Evolutionary conservation across 441 rosid species (phyloP).

Genomic region (Populus tomentosa): DNA sequence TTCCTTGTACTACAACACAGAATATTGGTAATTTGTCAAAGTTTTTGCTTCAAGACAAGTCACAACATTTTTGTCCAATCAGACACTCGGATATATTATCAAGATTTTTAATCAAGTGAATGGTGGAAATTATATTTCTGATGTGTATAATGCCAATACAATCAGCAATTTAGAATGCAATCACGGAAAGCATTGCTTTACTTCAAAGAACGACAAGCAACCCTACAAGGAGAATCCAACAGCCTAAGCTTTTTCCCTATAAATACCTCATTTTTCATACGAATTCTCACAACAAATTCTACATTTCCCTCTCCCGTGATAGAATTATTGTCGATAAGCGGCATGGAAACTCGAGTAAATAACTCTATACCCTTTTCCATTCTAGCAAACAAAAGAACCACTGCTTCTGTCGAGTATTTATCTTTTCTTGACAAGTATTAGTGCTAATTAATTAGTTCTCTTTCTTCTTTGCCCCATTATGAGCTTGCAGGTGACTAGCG

Average conservation of each 20-base stretch:
- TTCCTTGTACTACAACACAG: not conserved
- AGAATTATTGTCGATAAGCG: conserved; percentile 13
- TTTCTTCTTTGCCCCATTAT: not conserved
- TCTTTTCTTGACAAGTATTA: not conserved
- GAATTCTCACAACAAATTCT: conserved; percentile 9
- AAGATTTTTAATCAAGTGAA: too few species aligned
- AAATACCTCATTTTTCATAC: conserved; percentile 13
- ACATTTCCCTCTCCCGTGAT: conserved; percentile 1
- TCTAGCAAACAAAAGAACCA: not conserved
- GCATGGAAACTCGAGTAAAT: conserved; percentile 22
- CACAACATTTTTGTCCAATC: not conserved
- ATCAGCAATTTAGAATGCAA: not conserved
- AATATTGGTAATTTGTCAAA: not conserved
- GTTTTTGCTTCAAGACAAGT: not conserved
- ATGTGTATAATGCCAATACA: not conserved
- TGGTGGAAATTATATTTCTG: not conserved
- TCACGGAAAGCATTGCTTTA: conserved; percentile 20
- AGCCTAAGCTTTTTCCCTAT: conserved; percentile 15
- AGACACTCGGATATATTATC: not conserved
- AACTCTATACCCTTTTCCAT: not conserved
- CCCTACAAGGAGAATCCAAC: not conserved
- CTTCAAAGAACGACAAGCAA: conserved; percentile 24
- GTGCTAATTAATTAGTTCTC: not conserved
- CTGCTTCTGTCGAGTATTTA: not conserved
- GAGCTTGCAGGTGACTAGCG: conserved; percentile 23